phyloP scores from a whole-genome alignment of 2,329 filamentous ascomycete genomes.

The Blumeriella jaapii region DNA sequence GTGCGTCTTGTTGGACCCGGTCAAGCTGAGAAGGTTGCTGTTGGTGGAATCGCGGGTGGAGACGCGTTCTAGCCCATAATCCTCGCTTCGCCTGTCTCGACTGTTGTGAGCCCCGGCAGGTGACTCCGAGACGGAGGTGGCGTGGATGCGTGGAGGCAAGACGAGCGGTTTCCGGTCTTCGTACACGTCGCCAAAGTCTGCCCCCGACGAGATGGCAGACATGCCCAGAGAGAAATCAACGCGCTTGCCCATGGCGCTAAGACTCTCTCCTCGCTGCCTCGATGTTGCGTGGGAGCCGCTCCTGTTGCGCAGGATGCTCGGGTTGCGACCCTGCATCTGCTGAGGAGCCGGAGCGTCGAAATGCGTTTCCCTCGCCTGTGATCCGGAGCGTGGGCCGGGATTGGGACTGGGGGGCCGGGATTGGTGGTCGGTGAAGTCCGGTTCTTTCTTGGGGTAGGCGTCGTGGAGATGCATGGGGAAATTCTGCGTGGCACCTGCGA shows the following conservation, averaged over 20 bases:
- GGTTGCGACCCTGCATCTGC: constrained; percentile 27
- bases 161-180: constrained; percentile 36
- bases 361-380: constrained; percentile 30
- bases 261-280: constrained; percentile 44
- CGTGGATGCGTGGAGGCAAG: constrained; percentile 31
- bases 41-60: constrained; percentile 18
- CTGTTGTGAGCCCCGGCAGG: constrained; percentile 6
- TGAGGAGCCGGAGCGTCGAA: constrained; percentile 11
- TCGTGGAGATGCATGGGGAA: constrained; percentile 23
- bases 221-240: constrained; percentile 64
- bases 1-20: constrained; percentile 32
- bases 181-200: constrained; percentile 53
- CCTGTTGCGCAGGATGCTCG: constrained; percentile 44
- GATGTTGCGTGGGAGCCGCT: constrained; percentile 29
- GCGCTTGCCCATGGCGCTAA: constrained; percentile 45
- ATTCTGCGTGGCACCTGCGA: constrained; percentile 23
- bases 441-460: constrained; percentile 21
- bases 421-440: constrained; percentile 3
- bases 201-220: constrained; percentile 43
- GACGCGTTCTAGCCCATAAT: constrained; percentile 12
- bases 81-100: constrained; percentile 11
- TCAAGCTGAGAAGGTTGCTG: constrained; percentile 24
- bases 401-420: constrained; percentile 11
- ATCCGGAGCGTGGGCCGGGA: constrained; percentile 26
- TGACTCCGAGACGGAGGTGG: constrained; percentile 26